Percentiles rank a stretch among this genome's conserved stretches.
phyloP scores from a whole-genome alignment of 768 basidiomycete species.

The Erythrobasidium yunnanense region DNA sequence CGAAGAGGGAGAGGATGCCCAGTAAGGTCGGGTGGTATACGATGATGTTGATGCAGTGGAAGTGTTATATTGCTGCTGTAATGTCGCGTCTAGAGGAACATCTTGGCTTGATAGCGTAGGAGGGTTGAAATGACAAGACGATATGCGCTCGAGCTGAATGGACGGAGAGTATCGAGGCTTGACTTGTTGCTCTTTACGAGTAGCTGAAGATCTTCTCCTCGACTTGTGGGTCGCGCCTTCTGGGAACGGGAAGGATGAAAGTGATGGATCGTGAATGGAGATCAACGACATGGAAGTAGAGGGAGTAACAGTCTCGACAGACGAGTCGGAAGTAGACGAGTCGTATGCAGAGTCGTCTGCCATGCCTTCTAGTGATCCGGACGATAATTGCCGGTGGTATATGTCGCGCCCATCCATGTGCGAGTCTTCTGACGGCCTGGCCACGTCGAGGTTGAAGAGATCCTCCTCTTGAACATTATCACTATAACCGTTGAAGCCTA shows the following conservation, averaged over 20 bases:
- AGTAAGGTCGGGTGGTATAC: background rate
- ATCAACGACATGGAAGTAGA: background rate
- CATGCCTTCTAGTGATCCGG: no score
- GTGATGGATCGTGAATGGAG: background rate
- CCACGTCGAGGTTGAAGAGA: no score
- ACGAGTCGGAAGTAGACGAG: background rate
- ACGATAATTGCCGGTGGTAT: no score
- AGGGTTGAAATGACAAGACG: slow-evolving; percentile 12
- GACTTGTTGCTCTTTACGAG: no score
- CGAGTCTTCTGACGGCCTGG: no score
- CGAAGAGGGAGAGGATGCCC: background rate
- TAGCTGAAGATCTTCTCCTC: no score
- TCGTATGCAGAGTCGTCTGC: background rate
- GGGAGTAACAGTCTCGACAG: background rate
- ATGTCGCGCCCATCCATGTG: no score
- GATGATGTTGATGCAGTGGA: background rate
- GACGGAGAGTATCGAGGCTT: background rate
- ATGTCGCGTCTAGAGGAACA: background rate
- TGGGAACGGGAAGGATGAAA: background rate
- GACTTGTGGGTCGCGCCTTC: no score
- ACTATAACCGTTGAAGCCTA: no score
- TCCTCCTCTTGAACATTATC: no score
- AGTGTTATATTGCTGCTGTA: background rate
- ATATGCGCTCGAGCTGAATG: background rate
- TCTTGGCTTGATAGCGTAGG: background rate